Percentiles rank a stretch among this genome's conserved stretches.
Conservation (phyloP, 2,329 filamentous ascomycete species). For the Exserohilum turcica region DNA sequence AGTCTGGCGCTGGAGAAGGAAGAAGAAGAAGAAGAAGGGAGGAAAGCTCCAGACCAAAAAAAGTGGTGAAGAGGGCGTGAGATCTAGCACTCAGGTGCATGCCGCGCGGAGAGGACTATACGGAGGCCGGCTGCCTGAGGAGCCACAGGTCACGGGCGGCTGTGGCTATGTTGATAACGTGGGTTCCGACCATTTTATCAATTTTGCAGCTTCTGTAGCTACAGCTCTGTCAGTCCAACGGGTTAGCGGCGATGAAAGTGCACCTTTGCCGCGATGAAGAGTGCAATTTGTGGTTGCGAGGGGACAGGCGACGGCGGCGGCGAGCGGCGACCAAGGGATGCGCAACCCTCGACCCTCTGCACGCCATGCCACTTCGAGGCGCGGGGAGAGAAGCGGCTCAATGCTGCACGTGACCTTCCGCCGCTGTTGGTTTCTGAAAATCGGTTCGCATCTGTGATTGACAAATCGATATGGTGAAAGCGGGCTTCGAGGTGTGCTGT, state of each 20-base stretch:
- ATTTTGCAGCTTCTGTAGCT: constrained; percentile 25
- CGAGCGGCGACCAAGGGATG: constrained; percentile 34
- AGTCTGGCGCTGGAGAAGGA: no score
- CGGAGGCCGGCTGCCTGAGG: constrained; percentile 34
- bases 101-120: constrained; percentile 19
- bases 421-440: no score
- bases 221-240: constrained; percentile 22
- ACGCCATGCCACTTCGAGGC: constrained; percentile 30
- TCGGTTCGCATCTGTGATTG: neutral
- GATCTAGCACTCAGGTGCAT: constrained; percentile 13
- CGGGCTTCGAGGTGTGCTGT: neutral
- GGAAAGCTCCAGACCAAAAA: constrained; percentile 10
- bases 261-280: constrained; percentile 19
- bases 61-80: constrained; percentile 22
- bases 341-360: constrained; percentile 22
- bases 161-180: constrained; percentile 37
- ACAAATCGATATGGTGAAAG: neutral
- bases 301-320: constrained; percentile 24
- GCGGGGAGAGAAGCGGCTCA: constrained; percentile 15
- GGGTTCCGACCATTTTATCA: constrained; percentile 25
- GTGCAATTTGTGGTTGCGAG: constrained; percentile 27
- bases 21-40: constrained; percentile 12
- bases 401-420: constrained; percentile 15
- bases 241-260: constrained; percentile 35
- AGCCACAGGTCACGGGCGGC: constrained; percentile 25